Percentiles rank a stretch among this genome's conserved stretches.
Evolutionary conservation across 345 rosid genomes (phyloP).

Genomic region (Camelina laxa): DNA sequence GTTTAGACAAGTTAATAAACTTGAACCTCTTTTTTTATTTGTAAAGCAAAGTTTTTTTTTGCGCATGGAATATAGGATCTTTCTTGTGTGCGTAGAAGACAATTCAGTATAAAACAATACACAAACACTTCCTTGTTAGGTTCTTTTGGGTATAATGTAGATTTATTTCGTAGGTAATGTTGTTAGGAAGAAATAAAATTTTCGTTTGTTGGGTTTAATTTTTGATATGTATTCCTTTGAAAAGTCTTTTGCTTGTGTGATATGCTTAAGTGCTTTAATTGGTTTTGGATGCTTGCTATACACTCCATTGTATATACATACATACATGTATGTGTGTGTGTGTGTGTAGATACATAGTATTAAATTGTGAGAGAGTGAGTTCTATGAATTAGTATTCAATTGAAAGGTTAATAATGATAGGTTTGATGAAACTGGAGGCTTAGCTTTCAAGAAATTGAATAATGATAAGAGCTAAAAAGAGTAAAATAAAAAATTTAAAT

Average conservation of each 20-base stretch:
- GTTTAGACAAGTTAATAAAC: constrained; percentile 31
- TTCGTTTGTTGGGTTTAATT: constrained; percentile 7
- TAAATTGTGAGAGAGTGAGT: constrained; percentile 32
- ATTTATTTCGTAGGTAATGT: constrained; percentile 36
- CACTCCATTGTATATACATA: constrained; percentile 32
- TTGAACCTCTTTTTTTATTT: background rate
- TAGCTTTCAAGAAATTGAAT: constrained; percentile 47
- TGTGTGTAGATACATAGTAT: background rate
- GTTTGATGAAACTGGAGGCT: constrained; percentile 39
- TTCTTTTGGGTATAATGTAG: constrained; percentile 34
- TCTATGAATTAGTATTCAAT: constrained; percentile 35
- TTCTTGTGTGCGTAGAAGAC: constrained; percentile 23
- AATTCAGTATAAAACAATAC: constrained; percentile 5
- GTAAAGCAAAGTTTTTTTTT: constrained; percentile 19
- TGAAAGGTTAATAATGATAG: constrained; percentile 39
- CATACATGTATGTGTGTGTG: background rate
- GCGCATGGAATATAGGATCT: constrained; percentile 8
- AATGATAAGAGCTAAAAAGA: constrained; percentile 35
- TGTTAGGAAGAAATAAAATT: constrained; percentile 17
- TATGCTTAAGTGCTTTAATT: constrained; percentile 29
- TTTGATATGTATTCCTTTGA: constrained; percentile 29
- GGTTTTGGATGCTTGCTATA: constrained; percentile 36
- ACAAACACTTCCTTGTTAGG: constrained; percentile 25
- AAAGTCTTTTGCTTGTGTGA: constrained; percentile 34
- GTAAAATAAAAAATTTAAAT: constrained; percentile 2